Evolutionary conservation across 169 alveolate species (phyloP).

Genomic region (Pseudocohnilembus persalinus): DNA sequence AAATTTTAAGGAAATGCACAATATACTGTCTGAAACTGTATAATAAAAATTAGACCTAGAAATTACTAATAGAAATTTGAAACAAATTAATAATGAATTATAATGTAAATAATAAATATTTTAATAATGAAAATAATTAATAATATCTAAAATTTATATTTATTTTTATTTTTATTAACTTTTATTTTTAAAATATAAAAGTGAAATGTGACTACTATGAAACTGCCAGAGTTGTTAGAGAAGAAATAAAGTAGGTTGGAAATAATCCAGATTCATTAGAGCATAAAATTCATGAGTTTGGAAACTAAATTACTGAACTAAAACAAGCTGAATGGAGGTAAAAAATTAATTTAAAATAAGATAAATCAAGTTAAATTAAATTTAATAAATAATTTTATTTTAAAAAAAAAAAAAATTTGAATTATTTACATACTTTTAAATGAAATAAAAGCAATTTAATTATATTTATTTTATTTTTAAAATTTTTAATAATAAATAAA

Average conservation of each 20-base stretch:
- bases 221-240: conserved; percentile 8
- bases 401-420: too few relatives aligned
- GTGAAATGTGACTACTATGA: conserved; percentile 45
- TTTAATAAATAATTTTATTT: too few relatives aligned
- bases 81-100: conserved; percentile 36
- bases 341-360: background rate
- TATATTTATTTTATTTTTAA: too few relatives aligned
- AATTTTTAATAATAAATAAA: background rate
- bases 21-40: conserved; percentile 35
- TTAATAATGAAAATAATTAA: background rate
- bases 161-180: background rate
- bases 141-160: background rate
- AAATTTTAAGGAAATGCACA: background rate
- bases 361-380: background rate
- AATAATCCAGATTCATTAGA: conserved; percentile 31
- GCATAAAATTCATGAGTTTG: conserved; percentile 28
- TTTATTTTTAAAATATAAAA: too few relatives aligned
- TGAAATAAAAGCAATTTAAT: too few relatives aligned
- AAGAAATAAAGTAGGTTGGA: background rate
- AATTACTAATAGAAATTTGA: conserved; percentile 33
- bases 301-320: conserved; percentile 27
- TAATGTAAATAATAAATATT: background rate
- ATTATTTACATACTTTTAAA: too few relatives aligned
- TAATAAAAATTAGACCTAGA: conserved; percentile 30
- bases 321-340: conserved; percentile 29